These are phyloP conservation scores for Sechiopsis laciniata DNA, from an alignment of 306 rosid genomes.

Conservation along the genomic window DNA sequence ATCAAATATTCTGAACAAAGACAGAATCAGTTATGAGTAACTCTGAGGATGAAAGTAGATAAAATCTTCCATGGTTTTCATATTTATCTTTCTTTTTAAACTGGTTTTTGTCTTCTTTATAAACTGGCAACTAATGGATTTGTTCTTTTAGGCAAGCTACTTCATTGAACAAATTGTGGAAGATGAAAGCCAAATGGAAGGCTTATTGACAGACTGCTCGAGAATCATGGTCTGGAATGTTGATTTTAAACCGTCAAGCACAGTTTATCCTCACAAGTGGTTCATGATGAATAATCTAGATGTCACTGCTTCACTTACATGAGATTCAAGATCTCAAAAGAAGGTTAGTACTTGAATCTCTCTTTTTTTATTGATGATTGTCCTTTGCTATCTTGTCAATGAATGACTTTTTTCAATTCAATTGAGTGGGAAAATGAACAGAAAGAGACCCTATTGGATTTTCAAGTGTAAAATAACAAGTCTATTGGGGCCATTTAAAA, in stretches of 20 bases:
- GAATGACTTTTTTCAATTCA: not conserved
- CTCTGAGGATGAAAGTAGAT: not conserved
- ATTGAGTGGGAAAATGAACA: not conserved
- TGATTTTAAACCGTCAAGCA: constrained; percentile 37
- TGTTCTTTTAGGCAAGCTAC: constrained; percentile 55
- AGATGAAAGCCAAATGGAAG: constrained; percentile 94
- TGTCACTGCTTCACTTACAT: constrained; percentile 39
- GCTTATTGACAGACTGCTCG: constrained; percentile 54
- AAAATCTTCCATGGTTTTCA: not conserved
- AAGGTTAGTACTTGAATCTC: constrained; percentile 18
- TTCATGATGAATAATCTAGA: constrained; percentile 48
- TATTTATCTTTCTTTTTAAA: not conserved
- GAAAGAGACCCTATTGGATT: constrained; percentile 1
- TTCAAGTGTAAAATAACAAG: not conserved
- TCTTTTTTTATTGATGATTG: not conserved
- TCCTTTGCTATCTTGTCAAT: constrained; percentile 2
- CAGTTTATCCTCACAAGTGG: constrained; percentile 61
- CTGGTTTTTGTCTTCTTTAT: not conserved
- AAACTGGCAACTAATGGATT: not conserved
- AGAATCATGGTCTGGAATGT: constrained; percentile 73
- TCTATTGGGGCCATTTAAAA: constrained; percentile 13
- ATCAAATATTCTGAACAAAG: not conserved
- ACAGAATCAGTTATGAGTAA: not conserved
- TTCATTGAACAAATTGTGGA: constrained; percentile 76
- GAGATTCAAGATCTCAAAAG: constrained; percentile 20